Base-by-base conservation (phyloP, 768 basidiomycete species). In the Suillus brevipes region DNA sequence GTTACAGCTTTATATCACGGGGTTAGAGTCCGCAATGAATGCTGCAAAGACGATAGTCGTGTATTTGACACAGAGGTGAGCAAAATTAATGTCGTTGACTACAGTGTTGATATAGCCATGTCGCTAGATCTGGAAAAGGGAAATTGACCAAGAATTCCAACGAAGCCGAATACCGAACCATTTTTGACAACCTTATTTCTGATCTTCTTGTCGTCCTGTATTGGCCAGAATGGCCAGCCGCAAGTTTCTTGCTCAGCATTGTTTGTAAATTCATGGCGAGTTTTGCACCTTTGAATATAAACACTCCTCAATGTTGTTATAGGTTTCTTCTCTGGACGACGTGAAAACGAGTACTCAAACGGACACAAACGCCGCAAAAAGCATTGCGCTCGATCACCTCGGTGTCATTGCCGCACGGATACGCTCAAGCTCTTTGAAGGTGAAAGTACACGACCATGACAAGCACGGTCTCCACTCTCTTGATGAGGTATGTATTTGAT, bases 161-260 rank as follows among this genome's bases (percentile, higher is more conserved):
- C 69, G 97, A 99, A 72, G 89, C 92, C 6, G 97, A 99, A 73
- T 98, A 98, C 74, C 88, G 95, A 58, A 83, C 89, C 0, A 94
- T 99, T 45, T 91, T 99, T 65, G 97, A 99, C 72, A 92, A 92
- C 70, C 80, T 99, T 13, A 87, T 99, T 49, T 87, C 88, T 2
- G 97, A 99, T 72, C 81, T 97, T 28, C 83, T 99, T 28, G 84
- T 85, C 10, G 95, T 97, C 23, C 80, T 98, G 7, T 95, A 91
- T 74, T 93, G 93, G 87, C 96, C 97, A 0, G 97, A 99, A 77
- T 99, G 97, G 95, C 97, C 97, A 7, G 96, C 93, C 12, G 93
- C 97, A 2, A 84, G 88, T 50, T 77, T 97, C 20, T 81, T 97
- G 45, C 78, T 99, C 43, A 86, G 84, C 52, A 89, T 97, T 56